Base-by-base conservation (phyloP, 129 eudicot genomes). In the Flaveria brownii region DNA sequence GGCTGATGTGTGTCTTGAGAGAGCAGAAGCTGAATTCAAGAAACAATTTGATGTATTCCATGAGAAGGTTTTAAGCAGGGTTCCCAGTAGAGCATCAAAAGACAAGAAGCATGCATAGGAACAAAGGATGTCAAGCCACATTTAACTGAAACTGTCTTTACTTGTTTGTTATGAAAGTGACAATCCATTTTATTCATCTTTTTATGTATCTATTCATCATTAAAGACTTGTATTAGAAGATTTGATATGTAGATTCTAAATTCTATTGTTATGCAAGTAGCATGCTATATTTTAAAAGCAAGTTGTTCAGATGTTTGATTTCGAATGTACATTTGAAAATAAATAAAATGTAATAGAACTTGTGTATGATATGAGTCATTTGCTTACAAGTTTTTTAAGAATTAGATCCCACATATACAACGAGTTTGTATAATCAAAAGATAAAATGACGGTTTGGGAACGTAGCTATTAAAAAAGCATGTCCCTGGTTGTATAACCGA, bases 1-100 rank as follows among this genome's bases (percentile, higher is more conserved):
- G 69, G 84, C 89, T 9, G 98, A 93, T 75, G 78, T 89, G 1
- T 83, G 85, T 64, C 88, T 87, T 47, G 98, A 93, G 85, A 89
- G 84, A 71, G 98, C 90, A 5, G 86, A 83, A 70, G 79, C 50
- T 6, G 93, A 89, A 84, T 17, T 92, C 43, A 87, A 87, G 81
- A 89, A 89, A 75, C 97, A 92, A 14, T 92, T 80, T 73, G 97
- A 87, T 6, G 87, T 86, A 45, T 80, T 89, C 56, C 78, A 90
- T 39, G 90, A 59, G 12, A 87, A 85, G 86, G 89, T 92, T 77
- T 83, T 92, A 81, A 92, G 93, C 81, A 89, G 85, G 85, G 84
- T 92, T 59, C 97, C 96, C 0, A 81, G 81, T 72, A 88, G 86
- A 57, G 75, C 83, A 11, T 26, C 74, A 76, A 91, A 89, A 73